A percentile compares a stretch with the other conserved stretches of the same genome.
These are phyloP conservation scores for Linaria vulgaris DNA, from an alignment of 257 asterid species.

Conservation along the genomic window DNA sequence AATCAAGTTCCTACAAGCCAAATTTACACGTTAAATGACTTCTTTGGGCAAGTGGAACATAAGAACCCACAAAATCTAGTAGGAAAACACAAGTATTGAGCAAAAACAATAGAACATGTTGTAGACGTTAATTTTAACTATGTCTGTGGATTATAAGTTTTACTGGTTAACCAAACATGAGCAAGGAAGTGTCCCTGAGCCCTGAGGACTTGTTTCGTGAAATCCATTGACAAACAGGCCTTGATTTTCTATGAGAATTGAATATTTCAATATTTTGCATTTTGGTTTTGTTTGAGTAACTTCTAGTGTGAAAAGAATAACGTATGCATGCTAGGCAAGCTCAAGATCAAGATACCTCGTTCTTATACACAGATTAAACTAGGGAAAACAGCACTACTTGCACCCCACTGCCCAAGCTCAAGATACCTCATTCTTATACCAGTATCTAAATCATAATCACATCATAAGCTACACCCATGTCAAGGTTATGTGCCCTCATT, in stretches of 20 bases:
- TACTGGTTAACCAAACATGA: not conserved
- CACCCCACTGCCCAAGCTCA: conserved; percentile 17
- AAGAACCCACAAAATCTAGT: not conserved
- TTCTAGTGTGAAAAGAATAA: not conserved
- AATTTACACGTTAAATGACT: conserved; percentile 12
- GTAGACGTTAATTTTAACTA: not conserved
- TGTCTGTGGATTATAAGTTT: no score
- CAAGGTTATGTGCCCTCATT: not conserved
- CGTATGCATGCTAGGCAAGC: not conserved
- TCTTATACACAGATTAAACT: conserved; percentile 5
- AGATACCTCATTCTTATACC: conserved; percentile 20
- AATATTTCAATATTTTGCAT: no score
- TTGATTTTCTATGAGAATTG: not conserved
- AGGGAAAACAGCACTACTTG: conserved; percentile 4
- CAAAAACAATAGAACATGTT: not conserved
- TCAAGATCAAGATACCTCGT: conserved; percentile 34
- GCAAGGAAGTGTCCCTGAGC: conserved; percentile 3
- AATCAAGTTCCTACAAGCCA: conserved; percentile 61
- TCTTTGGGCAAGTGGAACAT: not conserved
- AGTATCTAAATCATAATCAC: conserved; percentile 21
- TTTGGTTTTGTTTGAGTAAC: no score
- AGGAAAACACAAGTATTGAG: not conserved
- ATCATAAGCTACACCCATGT: not conserved
- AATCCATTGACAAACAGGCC: not conserved
- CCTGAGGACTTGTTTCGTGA: not conserved